These are phyloP conservation scores for Papilionanthe hybrid DNA, from an alignment of 116 monocot species.

Conservation along the genomic window DNA sequence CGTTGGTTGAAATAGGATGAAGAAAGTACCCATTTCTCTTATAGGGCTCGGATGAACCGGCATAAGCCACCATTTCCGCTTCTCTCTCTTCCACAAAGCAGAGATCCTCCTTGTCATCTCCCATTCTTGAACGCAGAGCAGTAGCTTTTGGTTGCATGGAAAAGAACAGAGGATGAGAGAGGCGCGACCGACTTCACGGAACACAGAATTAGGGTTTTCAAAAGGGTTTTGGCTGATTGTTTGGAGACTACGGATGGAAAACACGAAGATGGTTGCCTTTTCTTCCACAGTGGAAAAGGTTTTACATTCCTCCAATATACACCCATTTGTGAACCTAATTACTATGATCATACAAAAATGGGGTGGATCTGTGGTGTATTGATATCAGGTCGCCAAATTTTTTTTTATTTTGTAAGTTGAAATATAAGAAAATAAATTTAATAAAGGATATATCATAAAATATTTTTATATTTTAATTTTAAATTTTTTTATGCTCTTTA, in stretches of 20 bases:
- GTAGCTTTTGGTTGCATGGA: background rate
- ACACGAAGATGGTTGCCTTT: background rate
- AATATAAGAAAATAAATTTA: too few relatives aligned
- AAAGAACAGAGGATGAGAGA: background rate
- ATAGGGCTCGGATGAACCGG: slow-evolving; percentile 5
- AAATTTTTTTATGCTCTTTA: too few relatives aligned
- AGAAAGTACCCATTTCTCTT: slow-evolving; percentile 31
- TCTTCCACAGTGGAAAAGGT: background rate
- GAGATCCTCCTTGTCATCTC: slow-evolving; percentile 1
- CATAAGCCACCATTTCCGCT: slow-evolving; percentile 16
- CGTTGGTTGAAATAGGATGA: slow-evolving; percentile 3
- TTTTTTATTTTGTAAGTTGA: too few relatives aligned
- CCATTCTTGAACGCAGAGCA: background rate
- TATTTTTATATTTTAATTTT: too few relatives aligned
- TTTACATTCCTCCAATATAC: background rate
- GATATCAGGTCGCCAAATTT: too few relatives aligned
- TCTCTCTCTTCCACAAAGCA: slow-evolving; percentile 25
- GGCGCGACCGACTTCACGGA: background rate
- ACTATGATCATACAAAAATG: too few relatives aligned
- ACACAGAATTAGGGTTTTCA: slow-evolving; percentile 2
- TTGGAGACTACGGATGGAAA: background rate
- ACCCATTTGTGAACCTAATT: background rate
- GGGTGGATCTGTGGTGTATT: too few relatives aligned
- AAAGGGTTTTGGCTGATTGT: background rate
- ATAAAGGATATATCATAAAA: too few relatives aligned